Evolutionary conservation across 2,329 filamentous ascomycete genomes (phyloP), one percentile per base, ranked within the genome.

Genomic region (Botrytis aclada): DNA sequence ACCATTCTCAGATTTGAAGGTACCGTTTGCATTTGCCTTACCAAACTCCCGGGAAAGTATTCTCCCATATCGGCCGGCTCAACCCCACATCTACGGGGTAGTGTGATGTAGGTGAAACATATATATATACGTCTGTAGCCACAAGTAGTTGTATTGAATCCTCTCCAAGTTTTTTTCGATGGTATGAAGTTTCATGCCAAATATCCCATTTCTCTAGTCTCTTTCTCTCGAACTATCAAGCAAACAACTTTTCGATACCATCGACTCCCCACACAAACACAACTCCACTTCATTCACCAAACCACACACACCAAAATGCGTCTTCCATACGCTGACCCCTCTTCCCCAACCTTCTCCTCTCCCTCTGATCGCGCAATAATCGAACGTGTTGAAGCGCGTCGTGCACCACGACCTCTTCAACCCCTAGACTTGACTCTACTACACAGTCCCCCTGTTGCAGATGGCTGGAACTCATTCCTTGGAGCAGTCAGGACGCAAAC

Each of bases 401-500:
- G 92, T 37, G 83, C 85, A 2, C 91, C 92, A 0, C 89, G 92
- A 1, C 90, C 91, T 3, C 87, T 95, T 32, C 92, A 93, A 74
- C 83, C 90, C 0, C 88, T 95, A n/a, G 93, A 95, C 81, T 87
- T 93, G 3, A 86, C 93, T 2, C 88, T 95, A 1, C 86, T 95
- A 20, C 93, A 95, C 83, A 88, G 90, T 32, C 91, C 92, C 1
- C 84, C 89, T 29, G 87, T 95, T 2, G 92, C 93, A 25, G 90
- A 93, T 82, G 93, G 93, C 70, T 93, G 90, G 90, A 93, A 92
- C 83, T 83, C 84, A 20, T 90, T 93, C 81, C 85, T 93, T 18
- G 90, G 90, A 74, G 88, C 88, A 39, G 81, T 91, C 47, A 86
- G 89, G 76, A 89, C 87, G 60, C 82, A 83, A 75, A 87, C 88